These are phyloP conservation scores for Backusella tarrabulga DNA, from an alignment of 192 early-diverging fungal species.

Conservation along the genomic window DNA sequence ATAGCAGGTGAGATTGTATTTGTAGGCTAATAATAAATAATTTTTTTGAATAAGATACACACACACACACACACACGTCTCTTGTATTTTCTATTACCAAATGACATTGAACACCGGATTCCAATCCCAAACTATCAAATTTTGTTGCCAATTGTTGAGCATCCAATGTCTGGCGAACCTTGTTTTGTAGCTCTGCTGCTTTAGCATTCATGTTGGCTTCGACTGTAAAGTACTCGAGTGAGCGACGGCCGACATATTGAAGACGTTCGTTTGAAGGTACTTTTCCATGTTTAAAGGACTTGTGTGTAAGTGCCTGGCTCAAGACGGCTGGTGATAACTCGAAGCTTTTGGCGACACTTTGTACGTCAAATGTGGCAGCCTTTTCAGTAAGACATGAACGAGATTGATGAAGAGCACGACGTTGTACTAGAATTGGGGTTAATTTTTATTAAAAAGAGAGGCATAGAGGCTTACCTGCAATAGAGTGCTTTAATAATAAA, in stretches of 20 bases:
- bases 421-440: not conserved
- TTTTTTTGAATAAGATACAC: not conserved
- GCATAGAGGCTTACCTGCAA: not conserved
- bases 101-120: slow-evolving; percentile 6
- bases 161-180: not conserved
- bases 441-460: not conserved
- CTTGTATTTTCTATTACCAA: not conserved
- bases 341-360: slow-evolving; percentile 25
- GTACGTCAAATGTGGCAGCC: not conserved
- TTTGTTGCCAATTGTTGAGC: not conserved
- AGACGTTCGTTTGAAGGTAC: slow-evolving; percentile 47
- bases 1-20: slow-evolving; percentile 16
- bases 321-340: slow-evolving; percentile 37
- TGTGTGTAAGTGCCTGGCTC: slow-evolving; percentile 47
- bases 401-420: slow-evolving; percentile 8
- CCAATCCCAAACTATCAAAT: slow-evolving; percentile 14
- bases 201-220: slow-evolving; percentile 1
- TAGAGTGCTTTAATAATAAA: slow-evolving; percentile 3
- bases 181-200: not conserved
- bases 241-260: slow-evolving; percentile 16
- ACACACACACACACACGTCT: not conserved
- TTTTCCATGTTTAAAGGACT: slow-evolving; percentile 45
- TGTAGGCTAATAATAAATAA: not conserved
- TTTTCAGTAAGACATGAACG: slow-evolving; percentile 1
- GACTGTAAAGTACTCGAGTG: slow-evolving; percentile 11